These are phyloP conservation scores for Yamadazyma blattariae DNA, from an alignment of 1,139 yeast species.

Conservation along the genomic window DNA sequence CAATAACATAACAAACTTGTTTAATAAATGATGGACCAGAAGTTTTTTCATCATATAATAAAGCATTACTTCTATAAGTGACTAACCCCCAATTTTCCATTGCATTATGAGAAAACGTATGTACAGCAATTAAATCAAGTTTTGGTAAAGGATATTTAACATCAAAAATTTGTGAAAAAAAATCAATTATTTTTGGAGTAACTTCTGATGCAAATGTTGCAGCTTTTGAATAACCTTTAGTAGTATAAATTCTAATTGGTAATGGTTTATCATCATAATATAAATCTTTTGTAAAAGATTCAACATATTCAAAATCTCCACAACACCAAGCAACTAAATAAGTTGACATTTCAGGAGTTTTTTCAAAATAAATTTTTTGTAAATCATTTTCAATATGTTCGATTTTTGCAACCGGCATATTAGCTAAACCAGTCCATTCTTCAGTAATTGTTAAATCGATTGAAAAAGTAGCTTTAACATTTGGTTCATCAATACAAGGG, in stretches of 20 bases:
- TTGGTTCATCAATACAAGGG: constrained; percentile 83
- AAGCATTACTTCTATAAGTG: constrained; percentile 76
- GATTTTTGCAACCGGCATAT: constrained; percentile 53
- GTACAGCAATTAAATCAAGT: constrained; percentile 73
- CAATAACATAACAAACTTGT: constrained; percentile 83
- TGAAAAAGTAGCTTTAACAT: constrained; percentile 68
- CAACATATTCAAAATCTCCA: constrained; percentile 74
- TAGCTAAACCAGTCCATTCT: constrained; percentile 65
- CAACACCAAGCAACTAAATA: constrained; percentile 75
- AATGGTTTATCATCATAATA: constrained; percentile 51
- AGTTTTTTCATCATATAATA: constrained; percentile 63
- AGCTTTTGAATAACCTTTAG: constrained; percentile 61
- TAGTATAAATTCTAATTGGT: constrained; percentile 72
- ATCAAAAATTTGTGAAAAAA: constrained; percentile 62
- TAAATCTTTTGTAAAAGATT: constrained; percentile 36
- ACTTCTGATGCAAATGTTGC: constrained; percentile 65
- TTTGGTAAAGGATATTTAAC: constrained; percentile 72
- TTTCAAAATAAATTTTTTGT: constrained; percentile 32
- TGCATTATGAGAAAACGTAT: constrained; percentile 74
- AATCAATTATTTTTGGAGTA: constrained; percentile 65
- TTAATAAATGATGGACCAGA: constrained; percentile 68
- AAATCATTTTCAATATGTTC: constrained; percentile 11
- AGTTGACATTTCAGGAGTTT: constrained; percentile 72
- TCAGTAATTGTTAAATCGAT: constrained; percentile 56
- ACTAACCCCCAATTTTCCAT: constrained; percentile 93